Conservation (phyloP, 345 rosid genomes). For the Populus pruinosa region DNA sequence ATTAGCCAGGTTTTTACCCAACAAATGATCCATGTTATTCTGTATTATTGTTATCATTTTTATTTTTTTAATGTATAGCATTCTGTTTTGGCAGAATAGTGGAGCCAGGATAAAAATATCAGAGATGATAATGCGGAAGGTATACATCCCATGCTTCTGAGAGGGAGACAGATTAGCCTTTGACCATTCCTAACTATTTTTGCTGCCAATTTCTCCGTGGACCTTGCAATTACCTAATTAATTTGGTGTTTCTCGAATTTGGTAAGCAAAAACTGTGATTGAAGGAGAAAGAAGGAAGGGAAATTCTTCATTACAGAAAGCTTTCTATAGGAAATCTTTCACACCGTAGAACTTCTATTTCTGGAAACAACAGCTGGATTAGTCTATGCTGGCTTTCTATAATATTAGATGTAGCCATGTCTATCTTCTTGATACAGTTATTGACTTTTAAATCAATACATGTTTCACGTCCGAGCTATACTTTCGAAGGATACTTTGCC, state of each 20-base stretch:
- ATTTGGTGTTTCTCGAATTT: conserved; percentile 8
- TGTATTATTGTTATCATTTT: background rate
- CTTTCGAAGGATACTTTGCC: background rate
- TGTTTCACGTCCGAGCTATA: conserved; percentile 3
- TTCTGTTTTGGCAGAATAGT: conserved; percentile 52
- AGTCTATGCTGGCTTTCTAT: conserved; percentile 10
- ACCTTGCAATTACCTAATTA: conserved; percentile 4
- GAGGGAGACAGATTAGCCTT: conserved; percentile 54
- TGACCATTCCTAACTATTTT: conserved; percentile 13
- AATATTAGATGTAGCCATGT: conserved; percentile 14
- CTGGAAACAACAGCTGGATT: conserved; percentile 8
- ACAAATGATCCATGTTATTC: background rate
- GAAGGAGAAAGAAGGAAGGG: conserved; percentile 1
- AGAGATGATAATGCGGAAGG: conserved; percentile 84
- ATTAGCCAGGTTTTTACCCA: conserved; percentile 69
- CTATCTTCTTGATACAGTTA: conserved; percentile 27
- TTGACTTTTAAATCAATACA: conserved; percentile 12
- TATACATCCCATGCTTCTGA: conserved; percentile 62
- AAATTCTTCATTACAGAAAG: conserved; percentile 20
- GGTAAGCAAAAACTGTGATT: conserved; percentile 15
- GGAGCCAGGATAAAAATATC: conserved; percentile 75
- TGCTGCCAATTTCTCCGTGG: conserved; percentile 10
- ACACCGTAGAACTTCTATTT: conserved; percentile 9
- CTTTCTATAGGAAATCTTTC: conserved; percentile 23
- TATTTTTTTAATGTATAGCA: background rate